Evolutionary conservation across 1,284 basidiomycete species (phyloP), one percentile per base, ranked within the genome.

Genomic region (Heimioporus retisporus): DNA sequence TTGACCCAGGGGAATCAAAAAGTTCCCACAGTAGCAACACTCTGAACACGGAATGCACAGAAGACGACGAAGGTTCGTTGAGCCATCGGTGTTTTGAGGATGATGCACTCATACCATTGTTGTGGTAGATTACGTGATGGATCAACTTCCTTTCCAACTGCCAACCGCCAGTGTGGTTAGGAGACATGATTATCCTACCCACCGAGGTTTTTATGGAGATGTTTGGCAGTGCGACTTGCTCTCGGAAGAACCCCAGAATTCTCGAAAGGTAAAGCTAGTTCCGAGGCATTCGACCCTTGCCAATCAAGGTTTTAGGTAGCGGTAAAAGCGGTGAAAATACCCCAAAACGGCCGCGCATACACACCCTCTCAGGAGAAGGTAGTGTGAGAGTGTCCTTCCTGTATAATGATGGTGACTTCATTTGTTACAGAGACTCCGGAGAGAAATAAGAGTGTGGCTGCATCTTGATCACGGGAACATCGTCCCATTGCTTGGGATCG

Each of bases 401-500:
- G 25, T 50, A 25, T 35, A 51, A 53, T 46, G 15, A 42, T 28
- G 42, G 59, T 51, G 8, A 4, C 23, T 53, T 40, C 31, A 42
- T n/a, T 42, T 6, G 10, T 59, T 59, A 23, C 58, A 77, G 78
- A 71, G 65, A 50, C 63, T 79, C 23, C 72, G 61, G 15, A 73
- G 77, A 46, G 79, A 80, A 58, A 23, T 77, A 28, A 68, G 21
- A 31, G 35, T 79, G 4, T 77, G 78, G 76, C 65, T 13, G 40
- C 53, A 28, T 35, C 48, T 77, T 46, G 59, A 35, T 31, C 79
- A 77, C 23, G 64, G 2, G 55, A 78, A 77, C 31, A 40, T 79
- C 1, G 68, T 80, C 13, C 77, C 77, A 19, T 46, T 77, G 0
- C 76, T 77, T 8, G 76, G 76, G 28, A 66, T 76, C 8, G 76